Base-by-base conservation (phyloP, 2,329 filamentous ascomycete genomes). In the Chaetomium sp. region DNA sequence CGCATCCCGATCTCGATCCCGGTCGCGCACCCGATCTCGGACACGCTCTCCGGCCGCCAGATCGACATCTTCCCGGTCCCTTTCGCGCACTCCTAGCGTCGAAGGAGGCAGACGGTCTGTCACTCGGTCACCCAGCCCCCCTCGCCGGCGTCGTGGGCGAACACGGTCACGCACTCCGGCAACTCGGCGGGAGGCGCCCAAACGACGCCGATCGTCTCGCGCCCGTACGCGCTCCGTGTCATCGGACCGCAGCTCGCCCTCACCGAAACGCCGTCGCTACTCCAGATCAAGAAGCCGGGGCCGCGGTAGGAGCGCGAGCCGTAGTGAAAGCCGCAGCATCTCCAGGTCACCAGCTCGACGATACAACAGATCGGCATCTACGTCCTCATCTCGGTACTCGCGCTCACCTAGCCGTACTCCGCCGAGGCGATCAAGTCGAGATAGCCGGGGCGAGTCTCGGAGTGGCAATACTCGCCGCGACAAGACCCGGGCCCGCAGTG, bases 211-310 rank as follows among this genome's bases (percentile, higher is more conserved):
- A 48, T 76, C 75, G 9, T 68, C 70, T 12, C 63, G 65, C 34
- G 63, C 60, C 38, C 65, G 67, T 12, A 62, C 65, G 11, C 62
- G 64, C 3, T 71, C 72, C 9, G 59, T 53, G 2, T 68, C 66
- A 19, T 68, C 65, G 45, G 66, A 64, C 42, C 68, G 63, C 19
- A 60, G 62, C 48, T 76, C 77, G 6, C 77, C 75, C 5, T 66
- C 70, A 4, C 69, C 72, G 2, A 82, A 82, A 61, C 73, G 78
- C 47, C 74, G 79, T 37, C 74, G 78, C 54, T 76, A 77, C 54
- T 78, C 78, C 4, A 67, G 69, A 11, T 79, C 76, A 5, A 70
- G 71, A 38, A 80, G 76, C 59, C 72, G 75, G 19, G 80, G 79
- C 57, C 73, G 72, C 19, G 57, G 50, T n/a, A 56, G 54, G 34